These are phyloP conservation scores for Plasmodium sp. DNA, from an alignment of 169 alveolate species.

Conservation along the genomic window DNA sequence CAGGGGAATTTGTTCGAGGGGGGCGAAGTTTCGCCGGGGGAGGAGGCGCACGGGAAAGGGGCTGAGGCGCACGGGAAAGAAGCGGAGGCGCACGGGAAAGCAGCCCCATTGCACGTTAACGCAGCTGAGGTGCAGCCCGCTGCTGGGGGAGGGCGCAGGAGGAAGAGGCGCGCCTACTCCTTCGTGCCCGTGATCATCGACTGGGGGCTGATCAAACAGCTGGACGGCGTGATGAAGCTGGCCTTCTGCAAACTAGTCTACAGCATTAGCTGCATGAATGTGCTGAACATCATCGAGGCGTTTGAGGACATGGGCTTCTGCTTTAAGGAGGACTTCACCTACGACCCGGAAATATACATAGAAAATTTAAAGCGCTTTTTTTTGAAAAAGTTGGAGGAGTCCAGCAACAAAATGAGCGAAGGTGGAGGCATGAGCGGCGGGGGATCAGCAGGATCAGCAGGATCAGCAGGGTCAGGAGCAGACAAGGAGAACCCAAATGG, in stretches of 20 bases:
- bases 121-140: not conserved
- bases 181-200: constrained; percentile 86
- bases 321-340: constrained; percentile 79
- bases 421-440: not conserved
- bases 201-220: constrained; percentile 89
- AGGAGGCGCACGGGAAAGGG: not conserved
- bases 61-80: not conserved
- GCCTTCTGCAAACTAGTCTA: constrained; percentile 88
- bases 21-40: not conserved
- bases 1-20: not conserved
- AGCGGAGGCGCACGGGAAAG: not conserved
- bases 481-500: not conserved
- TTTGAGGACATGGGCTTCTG: constrained; percentile 90
- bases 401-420: constrained; percentile 26
- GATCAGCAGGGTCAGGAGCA: not conserved
- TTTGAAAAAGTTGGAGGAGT: constrained; percentile 75
- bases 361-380: constrained; percentile 84
- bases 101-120: not conserved
- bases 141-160: not conserved
- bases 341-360: constrained; percentile 89
- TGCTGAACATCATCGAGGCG: constrained; percentile 88
- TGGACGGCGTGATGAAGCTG: constrained; percentile 78
- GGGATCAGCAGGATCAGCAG: not conserved
- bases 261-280: constrained; percentile 84
- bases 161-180: not conserved